Percentiles rank a stretch among this genome's conserved stretches.
Evolutionary conservation across 345 rosid species (phyloP).

Genomic region (Eucalyptus victrix): DNA sequence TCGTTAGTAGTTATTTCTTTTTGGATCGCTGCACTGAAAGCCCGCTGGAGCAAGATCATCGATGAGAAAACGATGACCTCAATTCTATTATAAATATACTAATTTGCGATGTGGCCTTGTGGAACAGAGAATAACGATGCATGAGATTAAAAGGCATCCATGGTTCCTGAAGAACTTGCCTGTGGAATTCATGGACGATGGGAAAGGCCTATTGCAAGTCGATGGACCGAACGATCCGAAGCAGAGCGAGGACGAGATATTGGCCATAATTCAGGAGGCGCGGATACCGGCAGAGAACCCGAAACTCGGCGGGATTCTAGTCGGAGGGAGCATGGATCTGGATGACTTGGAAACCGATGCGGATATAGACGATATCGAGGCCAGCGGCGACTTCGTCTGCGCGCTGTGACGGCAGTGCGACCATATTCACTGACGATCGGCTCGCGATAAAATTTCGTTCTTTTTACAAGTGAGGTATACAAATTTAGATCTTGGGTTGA

Average conservation of each 20-base stretch:
- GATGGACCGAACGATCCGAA: constrained; percentile 17
- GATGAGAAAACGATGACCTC: neutral
- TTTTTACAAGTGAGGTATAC: neutral
- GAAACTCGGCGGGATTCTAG: constrained; percentile 18
- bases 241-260: constrained; percentile 59
- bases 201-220: constrained; percentile 5
- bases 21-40: neutral
- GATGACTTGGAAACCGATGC: constrained; percentile 60
- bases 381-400: constrained; percentile 81
- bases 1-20: neutral
- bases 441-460: neutral
- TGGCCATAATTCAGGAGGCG: constrained; percentile 64
- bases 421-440: neutral
- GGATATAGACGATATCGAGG: constrained; percentile 44
- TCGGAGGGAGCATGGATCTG: constrained; percentile 62
- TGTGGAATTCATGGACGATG: constrained; percentile 32
- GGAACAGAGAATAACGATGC: constrained; percentile 49
- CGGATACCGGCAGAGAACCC: constrained; percentile 30
- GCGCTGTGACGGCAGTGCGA: constrained; percentile 19
- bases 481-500: neutral
- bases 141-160: constrained; percentile 52
- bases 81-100: neutral
- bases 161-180: constrained; percentile 53
- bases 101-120: neutral
- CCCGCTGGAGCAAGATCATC: neutral